Percentiles rank a stretch among this genome's conserved stretches.
Evolutionary conservation across 2,329 filamentous ascomycete species (phyloP).

Genomic region (Didymella lethalis): DNA sequence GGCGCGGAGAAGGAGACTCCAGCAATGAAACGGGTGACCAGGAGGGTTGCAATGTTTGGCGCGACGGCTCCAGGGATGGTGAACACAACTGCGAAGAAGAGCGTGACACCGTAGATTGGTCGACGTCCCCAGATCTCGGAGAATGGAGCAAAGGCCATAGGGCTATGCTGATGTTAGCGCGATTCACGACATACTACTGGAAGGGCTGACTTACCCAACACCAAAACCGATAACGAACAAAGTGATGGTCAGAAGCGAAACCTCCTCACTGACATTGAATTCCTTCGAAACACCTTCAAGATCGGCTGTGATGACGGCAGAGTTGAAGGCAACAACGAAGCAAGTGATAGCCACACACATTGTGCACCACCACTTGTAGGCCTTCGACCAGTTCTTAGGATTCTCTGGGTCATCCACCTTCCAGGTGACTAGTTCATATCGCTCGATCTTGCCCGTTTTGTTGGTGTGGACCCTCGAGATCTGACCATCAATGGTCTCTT

Average conservation of each 20-base stretch:
- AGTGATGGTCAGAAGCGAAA: conserved; percentile 74
- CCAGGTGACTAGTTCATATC: conserved; percentile 74
- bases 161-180: conserved; percentile 57
- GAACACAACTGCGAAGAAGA: conserved; percentile 77
- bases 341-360: conserved; percentile 76
- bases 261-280: conserved; percentile 75
- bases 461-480: conserved; percentile 67
- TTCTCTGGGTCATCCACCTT: conserved; percentile 75
- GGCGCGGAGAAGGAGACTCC: conserved; percentile 86
- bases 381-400: conserved; percentile 85
- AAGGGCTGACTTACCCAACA: conserved; percentile 49
- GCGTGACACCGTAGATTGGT: conserved; percentile 73
- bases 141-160: conserved; percentile 80
- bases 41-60: conserved; percentile 76
- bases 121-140: conserved; percentile 78
- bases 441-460: conserved; percentile 57
- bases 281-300: conserved; percentile 68
- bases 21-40: conserved; percentile 79
- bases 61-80: conserved; percentile 81
- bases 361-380: conserved; percentile 78
- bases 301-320: conserved; percentile 80
- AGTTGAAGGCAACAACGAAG: conserved; percentile 61
- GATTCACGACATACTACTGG: not conserved
- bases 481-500: conserved; percentile 67
- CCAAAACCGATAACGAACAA: conserved; percentile 85